Conservation (phyloP, 371 early-diverging fungal genomes). For the Mortierella sp. region DNA sequence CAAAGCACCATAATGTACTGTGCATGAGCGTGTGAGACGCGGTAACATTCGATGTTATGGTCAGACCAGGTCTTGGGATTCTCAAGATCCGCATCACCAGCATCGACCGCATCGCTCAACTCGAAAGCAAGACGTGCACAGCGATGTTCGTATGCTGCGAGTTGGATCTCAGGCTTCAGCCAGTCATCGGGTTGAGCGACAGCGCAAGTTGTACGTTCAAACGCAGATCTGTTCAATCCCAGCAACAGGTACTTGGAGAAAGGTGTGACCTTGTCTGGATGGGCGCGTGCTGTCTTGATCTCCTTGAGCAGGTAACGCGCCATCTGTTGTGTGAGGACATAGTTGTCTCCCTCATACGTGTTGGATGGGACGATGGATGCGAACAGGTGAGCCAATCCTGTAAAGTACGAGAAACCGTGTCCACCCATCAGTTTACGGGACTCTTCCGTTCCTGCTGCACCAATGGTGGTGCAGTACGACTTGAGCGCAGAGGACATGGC, state of each 20-base stretch:
- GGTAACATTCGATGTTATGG: conserved; percentile 64
- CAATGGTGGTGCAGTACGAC: conserved; percentile 79
- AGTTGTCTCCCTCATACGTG: conserved; percentile 79
- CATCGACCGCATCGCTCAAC: conserved; percentile 64
- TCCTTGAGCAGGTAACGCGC: conserved; percentile 75
- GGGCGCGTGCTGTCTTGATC: conserved; percentile 60
- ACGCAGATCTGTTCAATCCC: conserved; percentile 55
- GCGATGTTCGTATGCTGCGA: conserved; percentile 76
- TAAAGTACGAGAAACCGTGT: conserved; percentile 82
- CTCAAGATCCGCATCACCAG: conserved; percentile 66
- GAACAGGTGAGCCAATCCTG: conserved; percentile 76
- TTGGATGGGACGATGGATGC: conserved; percentile 39
- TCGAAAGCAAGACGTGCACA: conserved; percentile 67
- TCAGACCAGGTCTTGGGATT: conserved; percentile 67
- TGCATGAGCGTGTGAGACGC: conserved; percentile 73
- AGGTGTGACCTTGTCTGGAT: conserved; percentile 59
- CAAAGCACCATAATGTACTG: conserved; percentile 72
- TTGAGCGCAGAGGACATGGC: conserved; percentile 86
- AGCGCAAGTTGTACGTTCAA: conserved; percentile 54
- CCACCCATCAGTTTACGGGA: conserved; percentile 83
- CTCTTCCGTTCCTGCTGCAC: conserved; percentile 76
- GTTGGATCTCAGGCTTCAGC: conserved; percentile 63
- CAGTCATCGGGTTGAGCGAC: conserved; percentile 60
- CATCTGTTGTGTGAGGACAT: conserved; percentile 82
- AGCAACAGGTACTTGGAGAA: conserved; percentile 59